Evolutionary conservation across 805 yeast species (phyloP).

Genomic region (Metschnikowia kunwiensis): DNA sequence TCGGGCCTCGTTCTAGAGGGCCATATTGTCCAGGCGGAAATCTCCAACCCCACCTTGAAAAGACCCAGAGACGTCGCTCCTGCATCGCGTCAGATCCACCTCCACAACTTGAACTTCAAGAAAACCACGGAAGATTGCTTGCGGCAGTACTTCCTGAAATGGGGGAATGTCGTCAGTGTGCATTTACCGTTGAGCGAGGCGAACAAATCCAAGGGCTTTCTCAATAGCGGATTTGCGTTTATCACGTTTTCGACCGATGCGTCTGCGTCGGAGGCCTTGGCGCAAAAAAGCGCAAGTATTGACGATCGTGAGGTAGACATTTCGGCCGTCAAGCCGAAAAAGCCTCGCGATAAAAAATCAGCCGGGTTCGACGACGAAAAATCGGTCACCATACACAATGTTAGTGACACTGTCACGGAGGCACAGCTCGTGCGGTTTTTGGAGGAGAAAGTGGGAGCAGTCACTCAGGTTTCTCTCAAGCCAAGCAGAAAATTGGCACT

Average conservation of each 20-base stretch:
- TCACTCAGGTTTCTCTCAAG: conserved; percentile 42
- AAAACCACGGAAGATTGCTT: conserved; percentile 40
- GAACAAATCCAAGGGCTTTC: conserved; percentile 28
- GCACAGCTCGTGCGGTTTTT: conserved; percentile 33
- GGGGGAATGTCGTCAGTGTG: conserved; percentile 53
- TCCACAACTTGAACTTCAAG: conserved; percentile 51
- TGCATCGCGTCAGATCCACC: conserved; percentile 46
- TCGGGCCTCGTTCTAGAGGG: conserved; percentile 24
- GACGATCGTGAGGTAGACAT: conserved; percentile 50
- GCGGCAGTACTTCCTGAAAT: conserved; percentile 39
- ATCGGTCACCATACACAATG: conserved; percentile 23
- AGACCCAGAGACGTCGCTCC: conserved; percentile 19
- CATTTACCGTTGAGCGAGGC: conserved; percentile 44
- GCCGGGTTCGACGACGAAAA: conserved; percentile 19
- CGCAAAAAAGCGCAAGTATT: conserved; percentile 38
- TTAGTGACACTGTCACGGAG: conserved; percentile 34
- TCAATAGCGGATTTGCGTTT: conserved; percentile 67
- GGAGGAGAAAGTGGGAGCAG: conserved; percentile 26
- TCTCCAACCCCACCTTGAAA: conserved; percentile 54
- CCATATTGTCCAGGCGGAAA: conserved; percentile 50
- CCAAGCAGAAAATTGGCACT: conserved; percentile 49
- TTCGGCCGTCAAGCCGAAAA: conserved; percentile 41
- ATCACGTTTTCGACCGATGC: conserved; percentile 44
- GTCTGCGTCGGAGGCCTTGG: conserved; percentile 48
- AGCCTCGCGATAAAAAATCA: conserved; percentile 9